Evolutionary conservation across 305 asterid genomes (phyloP).

Genomic region (Solanum chacoense): DNA sequence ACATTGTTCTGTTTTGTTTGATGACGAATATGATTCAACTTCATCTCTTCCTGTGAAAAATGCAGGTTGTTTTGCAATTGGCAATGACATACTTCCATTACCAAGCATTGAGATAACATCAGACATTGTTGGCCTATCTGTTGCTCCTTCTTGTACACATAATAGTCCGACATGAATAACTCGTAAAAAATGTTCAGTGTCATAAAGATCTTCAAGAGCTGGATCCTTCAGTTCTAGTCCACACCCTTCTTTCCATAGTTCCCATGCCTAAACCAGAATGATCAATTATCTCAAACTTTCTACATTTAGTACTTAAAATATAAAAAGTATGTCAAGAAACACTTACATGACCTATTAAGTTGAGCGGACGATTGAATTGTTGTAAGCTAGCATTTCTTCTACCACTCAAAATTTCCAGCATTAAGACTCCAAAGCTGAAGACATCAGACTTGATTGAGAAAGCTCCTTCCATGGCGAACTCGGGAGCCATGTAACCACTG

Average conservation of each 20-base stretch:
- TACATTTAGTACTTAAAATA: not conserved
- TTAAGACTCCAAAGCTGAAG: conserved; percentile 46
- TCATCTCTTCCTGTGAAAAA: conserved; percentile 22
- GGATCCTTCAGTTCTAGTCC: conserved; percentile 39
- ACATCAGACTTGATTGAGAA: conserved; percentile 57
- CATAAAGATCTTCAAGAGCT: conserved; percentile 12
- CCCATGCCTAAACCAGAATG: conserved; percentile 41
- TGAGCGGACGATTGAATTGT: conserved; percentile 27
- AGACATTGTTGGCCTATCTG: conserved; percentile 42
- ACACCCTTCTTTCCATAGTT: conserved; percentile 29
- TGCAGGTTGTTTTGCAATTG: conserved; percentile 30
- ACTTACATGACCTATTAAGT: conserved; percentile 46
- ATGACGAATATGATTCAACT: not conserved
- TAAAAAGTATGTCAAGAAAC: not conserved
- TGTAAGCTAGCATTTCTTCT: conserved; percentile 34
- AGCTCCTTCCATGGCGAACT: conserved; percentile 54
- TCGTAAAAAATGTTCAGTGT: conserved; percentile 16
- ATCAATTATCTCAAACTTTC: not conserved
- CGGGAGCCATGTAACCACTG: conserved; percentile 69
- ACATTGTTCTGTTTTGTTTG: not conserved
- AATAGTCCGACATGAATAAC: conserved; percentile 42
- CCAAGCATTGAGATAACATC: conserved; percentile 35
- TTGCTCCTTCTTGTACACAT: conserved; percentile 43
- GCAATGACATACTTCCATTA: conserved; percentile 15
- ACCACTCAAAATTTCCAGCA: conserved; percentile 47